Conservation (phyloP, 2,329 filamentous ascomycete genomes). For the Dendryphion nanum region DNA sequence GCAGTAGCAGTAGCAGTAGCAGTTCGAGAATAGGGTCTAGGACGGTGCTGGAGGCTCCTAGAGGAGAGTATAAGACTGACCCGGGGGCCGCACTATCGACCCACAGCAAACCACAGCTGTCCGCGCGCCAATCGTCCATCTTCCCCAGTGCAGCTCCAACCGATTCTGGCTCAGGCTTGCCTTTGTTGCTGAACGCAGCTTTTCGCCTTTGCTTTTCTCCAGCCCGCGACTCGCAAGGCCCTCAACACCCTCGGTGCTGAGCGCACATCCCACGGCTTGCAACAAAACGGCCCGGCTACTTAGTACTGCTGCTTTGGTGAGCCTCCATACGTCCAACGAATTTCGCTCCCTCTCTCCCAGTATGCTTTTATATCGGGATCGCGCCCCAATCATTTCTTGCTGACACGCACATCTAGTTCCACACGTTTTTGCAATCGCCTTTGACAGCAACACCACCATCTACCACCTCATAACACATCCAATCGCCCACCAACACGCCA, state of each 20-base stretch:
- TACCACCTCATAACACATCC: too few species aligned
- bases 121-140: slow-evolving; percentile 10
- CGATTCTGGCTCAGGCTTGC: slow-evolving; percentile 2
- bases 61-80: slow-evolving; percentile 33
- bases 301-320: background rate
- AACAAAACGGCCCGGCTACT: slow-evolving; percentile 19
- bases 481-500: too few species aligned
- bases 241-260: slow-evolving; percentile 21
- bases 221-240: slow-evolving; percentile 25
- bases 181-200: slow-evolving; percentile 15
- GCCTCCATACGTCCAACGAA: too few species aligned
- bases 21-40: slow-evolving; percentile 11
- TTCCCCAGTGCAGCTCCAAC: slow-evolving; percentile 1
- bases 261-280: slow-evolving; percentile 26
- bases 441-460: too few species aligned
- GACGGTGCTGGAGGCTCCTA: slow-evolving; percentile 7
- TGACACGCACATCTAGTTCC: slow-evolving; percentile 24
- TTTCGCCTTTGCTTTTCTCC: slow-evolving; percentile 37
- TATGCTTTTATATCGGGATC: too few species aligned
- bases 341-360: too few species aligned
- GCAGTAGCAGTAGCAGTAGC: too few species aligned
- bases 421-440: too few species aligned
- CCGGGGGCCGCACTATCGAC: slow-evolving; percentile 28
- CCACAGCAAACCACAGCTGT: slow-evolving; percentile 11
- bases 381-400: slow-evolving; percentile 15